A percentile compares a stretch with the other conserved stretches of the same genome.
phyloP scores from a whole-genome alignment of 2,329 filamentous ascomycete species.

The Coleophoma cylindrospora region DNA sequence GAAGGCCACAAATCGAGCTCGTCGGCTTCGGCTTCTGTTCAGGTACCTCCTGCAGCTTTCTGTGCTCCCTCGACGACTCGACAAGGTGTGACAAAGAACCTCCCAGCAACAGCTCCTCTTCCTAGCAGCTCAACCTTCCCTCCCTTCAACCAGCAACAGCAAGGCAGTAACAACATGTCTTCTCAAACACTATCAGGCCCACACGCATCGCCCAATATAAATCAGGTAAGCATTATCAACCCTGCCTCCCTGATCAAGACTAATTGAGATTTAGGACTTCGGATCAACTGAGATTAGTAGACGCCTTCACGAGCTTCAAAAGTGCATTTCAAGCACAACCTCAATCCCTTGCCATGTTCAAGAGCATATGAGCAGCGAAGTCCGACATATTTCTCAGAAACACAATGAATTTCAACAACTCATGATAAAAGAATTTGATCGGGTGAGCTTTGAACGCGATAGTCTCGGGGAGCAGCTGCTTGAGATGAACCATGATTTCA shows the following conservation, averaged over 20 bases:
- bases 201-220: too few relatives aligned
- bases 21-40: not conserved
- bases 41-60: not conserved
- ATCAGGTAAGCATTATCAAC: too few relatives aligned
- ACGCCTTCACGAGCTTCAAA: not conserved
- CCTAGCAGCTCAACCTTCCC: not conserved
- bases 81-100: not conserved
- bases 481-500: constrained; percentile 1
- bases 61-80: not conserved
- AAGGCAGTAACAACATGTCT: too few relatives aligned
- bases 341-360: constrained; percentile 2
- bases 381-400: constrained; percentile 2
- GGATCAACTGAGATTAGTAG: not conserved
- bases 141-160: not conserved
- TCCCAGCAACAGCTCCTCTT: not conserved
- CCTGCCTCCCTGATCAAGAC: not conserved
- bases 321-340: not conserved
- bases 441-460: constrained; percentile 3
- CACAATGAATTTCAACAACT: constrained; percentile 1
- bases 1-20: not conserved
- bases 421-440: constrained; percentile 3
- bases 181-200: too few relatives aligned
- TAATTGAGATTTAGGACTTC: not conserved
- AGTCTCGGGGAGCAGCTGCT: constrained; percentile 1
- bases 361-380: not conserved